Evolutionary conservation across 2,329 filamentous ascomycete genomes (phyloP), one percentile per base, ranked within the genome.

Genomic region (Moelleriella libera): DNA sequence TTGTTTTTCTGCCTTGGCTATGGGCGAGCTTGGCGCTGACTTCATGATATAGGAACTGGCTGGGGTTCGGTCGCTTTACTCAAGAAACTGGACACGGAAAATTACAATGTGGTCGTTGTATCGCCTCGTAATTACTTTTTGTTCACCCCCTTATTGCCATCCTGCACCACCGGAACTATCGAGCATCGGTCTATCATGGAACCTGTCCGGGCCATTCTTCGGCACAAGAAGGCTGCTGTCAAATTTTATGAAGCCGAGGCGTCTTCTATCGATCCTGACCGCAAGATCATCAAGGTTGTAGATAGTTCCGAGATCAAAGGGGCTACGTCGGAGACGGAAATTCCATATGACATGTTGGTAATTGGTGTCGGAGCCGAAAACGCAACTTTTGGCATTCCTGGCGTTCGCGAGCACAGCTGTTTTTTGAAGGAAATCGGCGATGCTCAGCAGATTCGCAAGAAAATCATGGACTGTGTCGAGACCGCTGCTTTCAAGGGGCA

Each of bases 151-250:
- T 81, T 98, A 50, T 80, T 98, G 52, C 92, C 92, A 54, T 97
- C 90, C 63, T 98, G 92, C 71, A 97, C 92, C 46, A 96, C 90
- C 55, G 92, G 92, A 60, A 85, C 88, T 58, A 92, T 98, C 67
- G 92, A 98, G 76, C 92, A 97, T 74, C 88, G 92, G 65, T 97
- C 89, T 62, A 98, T 98, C 69, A 98, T 98, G 92, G 92, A 98
- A 73, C 92, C 92, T 49, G 84, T 98, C 59, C 88, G 92, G 63
- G 88, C 92, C 65, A 95, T 98, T 66, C 78, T 95, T 57, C 86
- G 89, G 61, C 85, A 92, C 72, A 97, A 97, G 78, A 88, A 87
- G 70, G 85, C 87, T 53, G 77, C 82, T 45, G 92, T 94, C 65
- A 92, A 88, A 68, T 98, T 85, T 77, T 98, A 95, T 76, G 92